Base-by-base conservation (phyloP, 129 eudicot species). In the Glebionis coronaria region DNA sequence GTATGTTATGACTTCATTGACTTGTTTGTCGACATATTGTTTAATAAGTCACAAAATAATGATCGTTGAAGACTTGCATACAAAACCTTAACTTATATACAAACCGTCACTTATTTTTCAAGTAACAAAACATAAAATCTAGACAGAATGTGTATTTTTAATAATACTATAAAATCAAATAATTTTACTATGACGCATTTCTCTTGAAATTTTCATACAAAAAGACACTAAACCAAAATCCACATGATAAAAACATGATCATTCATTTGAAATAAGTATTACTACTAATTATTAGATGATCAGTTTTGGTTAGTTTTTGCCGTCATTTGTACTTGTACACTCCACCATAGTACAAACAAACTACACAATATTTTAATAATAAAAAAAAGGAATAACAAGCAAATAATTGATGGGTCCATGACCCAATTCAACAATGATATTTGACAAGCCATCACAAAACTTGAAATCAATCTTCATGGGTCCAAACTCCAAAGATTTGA, bases 371-470 rank as follows among this genome's bases (percentile, higher is more conserved):
- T 51, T 60, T 52, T 59, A 76, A 47, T 68, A 52, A 68, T 1
- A 76, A 61, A 49, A 8, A 76, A 61, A 49, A 8, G 52, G 75
- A 42, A 76, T 76, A 15, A 61, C 27, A 61, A 27, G 64, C 80
- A 76, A 76, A 76, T 76, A 68, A 76, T 76, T 61, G 75, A 76
- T 61, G 74, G 69, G 69, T 75, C 74, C 79, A 59, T 60, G 35
- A 67, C 74, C 74, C 69, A 63, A 53, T 35, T 76, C 10, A 28
- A 76, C 70, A 76, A 52, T 68, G 75, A 76, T 68, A 35, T 60
- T 61, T 68, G 80, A 75, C 69, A 60, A 60, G 80, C 74, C 80
- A 61, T 18, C 74, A 75, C 74, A 27, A 72, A 61, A 46, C 69
- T 52, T 52, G 60, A 74, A 56, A 56, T 74, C 54, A 67, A 20